Evolutionary conservation across 176 grass and related monocot genomes (phyloP).

Genomic region (Melocanna baccifera): DNA sequence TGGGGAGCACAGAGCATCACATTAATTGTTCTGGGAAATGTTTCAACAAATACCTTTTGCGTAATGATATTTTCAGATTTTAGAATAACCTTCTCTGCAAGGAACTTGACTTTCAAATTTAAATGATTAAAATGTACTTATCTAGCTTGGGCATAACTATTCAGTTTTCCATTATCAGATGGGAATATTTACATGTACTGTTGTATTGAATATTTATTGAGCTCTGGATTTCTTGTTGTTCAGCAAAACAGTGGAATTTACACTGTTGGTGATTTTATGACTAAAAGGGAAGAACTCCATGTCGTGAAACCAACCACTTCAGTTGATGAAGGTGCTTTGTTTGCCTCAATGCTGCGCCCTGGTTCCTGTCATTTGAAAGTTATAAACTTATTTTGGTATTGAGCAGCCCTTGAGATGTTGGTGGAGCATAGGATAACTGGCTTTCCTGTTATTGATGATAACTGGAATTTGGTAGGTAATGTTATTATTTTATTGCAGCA

Average conservation of each 20-base stretch:
- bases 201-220: neutral
- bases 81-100: neutral
- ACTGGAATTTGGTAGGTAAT: constrained; percentile 60
- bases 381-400: constrained; percentile 12
- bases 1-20: neutral
- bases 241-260: constrained; percentile 50
- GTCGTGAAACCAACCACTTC: constrained; percentile 59
- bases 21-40: neutral
- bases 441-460: constrained; percentile 59
- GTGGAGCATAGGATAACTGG: constrained; percentile 61
- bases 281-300: constrained; percentile 64
- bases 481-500: constrained; percentile 1
- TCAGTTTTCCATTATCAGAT: neutral
- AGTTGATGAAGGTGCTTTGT: constrained; percentile 57
- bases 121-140: neutral
- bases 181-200: neutral
- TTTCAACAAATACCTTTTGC: neutral
- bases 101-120: neutral
- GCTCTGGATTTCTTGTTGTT: constrained; percentile 22
- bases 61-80: neutral
- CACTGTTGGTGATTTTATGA: constrained; percentile 84
- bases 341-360: neutral
- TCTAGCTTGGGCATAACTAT: neutral
- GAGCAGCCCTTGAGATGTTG: constrained; percentile 53
- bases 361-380: neutral